Evolutionary conservation across 805 yeast species (phyloP), one percentile per base, ranked within the genome.

Genomic region (Metschnikowia arizonensis): DNA sequence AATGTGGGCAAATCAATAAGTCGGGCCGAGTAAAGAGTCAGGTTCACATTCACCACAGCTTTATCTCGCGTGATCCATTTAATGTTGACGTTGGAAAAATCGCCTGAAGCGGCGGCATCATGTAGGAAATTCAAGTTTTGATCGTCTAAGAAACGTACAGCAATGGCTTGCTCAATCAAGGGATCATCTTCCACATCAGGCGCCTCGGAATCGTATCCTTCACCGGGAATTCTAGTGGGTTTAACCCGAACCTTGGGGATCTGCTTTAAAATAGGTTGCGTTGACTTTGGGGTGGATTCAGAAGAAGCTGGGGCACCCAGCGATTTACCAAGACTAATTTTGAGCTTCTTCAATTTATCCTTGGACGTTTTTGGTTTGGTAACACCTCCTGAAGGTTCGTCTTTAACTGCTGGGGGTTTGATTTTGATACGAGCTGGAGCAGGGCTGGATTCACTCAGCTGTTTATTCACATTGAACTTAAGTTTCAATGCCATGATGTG

Each of bases 121-220:
- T 84, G 80, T 8, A 91, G 78, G 49, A 78, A 79, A 46, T 87
- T 96, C 30, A 87, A 64, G 45, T 84, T 83, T 8, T 76, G 72
- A 48, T 83, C 88, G 54, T 78, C 74, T n/a, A 82, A 52, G 67
- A 91, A 81, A 44, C 99, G 73, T 34, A 93, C 62, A 1, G 89
- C 73, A 1, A 93, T 73, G 0, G 93, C 96, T 53, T 88, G 95
- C 59, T 93, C 98, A 7, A 88, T 70, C 49, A 88, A 67, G 1
- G 99, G 98, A 59, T 93, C 97, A 49, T 89, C 97, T 61, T 93
- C 99, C 21, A 88, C 71, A 53, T 91, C 98, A 0, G 97, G 95
- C 15, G 95, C 97, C 57, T 91, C 98, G 2, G 96, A 85, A 60
- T 91, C 99, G 63, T 91, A 91, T 1, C 98, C 98, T 56, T 91